Evolutionary conservation across 2,329 filamentous ascomycete genomes (phyloP), one percentile per base, ranked within the genome.

Genomic region (Pseudonectria buxi): DNA sequence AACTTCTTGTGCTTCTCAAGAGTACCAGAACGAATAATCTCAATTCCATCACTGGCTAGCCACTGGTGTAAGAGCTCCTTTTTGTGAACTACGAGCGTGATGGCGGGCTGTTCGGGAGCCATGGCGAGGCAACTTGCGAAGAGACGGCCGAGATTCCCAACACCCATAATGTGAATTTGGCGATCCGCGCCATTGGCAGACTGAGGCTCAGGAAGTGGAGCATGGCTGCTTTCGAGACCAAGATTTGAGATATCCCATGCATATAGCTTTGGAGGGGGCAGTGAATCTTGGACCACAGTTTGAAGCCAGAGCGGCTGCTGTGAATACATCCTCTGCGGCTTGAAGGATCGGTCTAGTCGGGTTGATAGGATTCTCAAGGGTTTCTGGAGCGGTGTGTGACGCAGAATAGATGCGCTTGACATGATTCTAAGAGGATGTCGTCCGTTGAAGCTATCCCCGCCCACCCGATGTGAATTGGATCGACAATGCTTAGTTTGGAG

Each of bases 41-140:
- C 61, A 24, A 76, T 61, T 4, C 69, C 70, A 0, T 64, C 63
- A 3, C 57, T 42, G 2, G 53, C 35, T 4, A 49, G 48, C 72
- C 76, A 79, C 14, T 66, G 56, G 32, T 65, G 52, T 3, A 77
- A 58, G 4, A 74, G 65, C 16, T 64, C 61, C 33, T 55, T 56
- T n/a, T 69, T 71, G 52, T 88, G 83, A 25, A 94, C 71, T n/a
- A 95, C 71, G 6, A 95, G 70, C 1, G 86, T 90, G 26, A 95
- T 73, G 0, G 84, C 84, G 4, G 86, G 86, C 3, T 74, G 71
- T 14, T 74, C 61, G 1, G 61, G 50, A 7, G 78, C 65, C 14
- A 73, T 69, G 14, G 77, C 74, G 10, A 95, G 66, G 14, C 78
- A 76, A 54, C 82, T 80, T 16, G 89, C 87, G 44, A 89, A 77